phyloP scores from a whole-genome alignment of 2,329 filamentous ascomycete genomes.

The Botrytis paeoniae region DNA sequence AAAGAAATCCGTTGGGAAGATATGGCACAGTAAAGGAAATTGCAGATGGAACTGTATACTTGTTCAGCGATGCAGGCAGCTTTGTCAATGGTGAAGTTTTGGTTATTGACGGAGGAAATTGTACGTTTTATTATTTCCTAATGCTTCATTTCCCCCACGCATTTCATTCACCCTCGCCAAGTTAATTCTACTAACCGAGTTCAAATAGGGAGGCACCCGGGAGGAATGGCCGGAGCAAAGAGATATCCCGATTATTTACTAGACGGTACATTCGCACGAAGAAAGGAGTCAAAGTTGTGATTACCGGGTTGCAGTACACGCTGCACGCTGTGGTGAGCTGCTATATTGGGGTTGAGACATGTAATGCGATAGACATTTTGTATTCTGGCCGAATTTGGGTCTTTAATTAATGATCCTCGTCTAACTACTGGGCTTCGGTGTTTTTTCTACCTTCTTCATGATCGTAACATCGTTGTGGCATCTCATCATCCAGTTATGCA shows the following conservation, averaged over 20 bases:
- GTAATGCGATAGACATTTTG: neutral
- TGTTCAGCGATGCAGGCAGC: slow-evolving; percentile 82
- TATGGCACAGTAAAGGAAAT: slow-evolving; percentile 83
- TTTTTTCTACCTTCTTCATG: neutral
- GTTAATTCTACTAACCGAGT: neutral
- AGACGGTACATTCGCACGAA: slow-evolving; percentile 27
- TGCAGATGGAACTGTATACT: slow-evolving; percentile 83
- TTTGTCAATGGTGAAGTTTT: slow-evolving; percentile 82
- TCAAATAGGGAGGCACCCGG: slow-evolving; percentile 26
- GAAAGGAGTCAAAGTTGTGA: slow-evolving; percentile 18
- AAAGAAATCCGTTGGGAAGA: slow-evolving; percentile 67
- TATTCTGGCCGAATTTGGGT: neutral
- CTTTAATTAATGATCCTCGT: neutral
- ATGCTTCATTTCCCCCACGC: neutral
- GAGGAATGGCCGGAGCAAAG: slow-evolving; percentile 23
- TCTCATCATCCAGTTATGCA: neutral
- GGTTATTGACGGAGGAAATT: slow-evolving; percentile 61
- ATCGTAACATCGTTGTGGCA: neutral
- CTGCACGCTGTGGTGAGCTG: neutral
- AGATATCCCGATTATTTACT: slow-evolving; percentile 36
- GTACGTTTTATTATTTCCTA: slow-evolving; percentile 10
- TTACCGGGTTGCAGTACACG: neutral
- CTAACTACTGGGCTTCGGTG: neutral
- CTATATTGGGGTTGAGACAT: neutral
- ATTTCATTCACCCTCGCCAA: neutral